These are phyloP conservation scores for Paramicrosporidium saccamoebae DNA, from an alignment of 371 early-diverging fungal genomes.

Conservation along the genomic window DNA sequence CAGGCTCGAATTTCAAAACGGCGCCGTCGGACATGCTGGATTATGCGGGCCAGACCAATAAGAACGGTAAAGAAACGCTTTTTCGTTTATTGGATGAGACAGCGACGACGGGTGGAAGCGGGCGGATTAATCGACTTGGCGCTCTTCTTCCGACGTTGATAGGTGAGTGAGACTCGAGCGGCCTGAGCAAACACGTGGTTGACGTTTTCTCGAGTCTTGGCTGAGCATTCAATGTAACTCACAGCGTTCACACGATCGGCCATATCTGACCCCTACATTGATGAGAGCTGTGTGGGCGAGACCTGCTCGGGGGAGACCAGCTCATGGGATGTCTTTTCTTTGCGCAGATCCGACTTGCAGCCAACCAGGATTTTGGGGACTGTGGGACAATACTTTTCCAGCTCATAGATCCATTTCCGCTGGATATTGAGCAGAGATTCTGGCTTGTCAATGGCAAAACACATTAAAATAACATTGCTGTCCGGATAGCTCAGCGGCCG, in stretches of 20 bases:
- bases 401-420: slow-evolving; percentile 78
- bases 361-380: slow-evolving; percentile 62
- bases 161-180: slow-evolving; percentile 57
- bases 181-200: slow-evolving; percentile 75
- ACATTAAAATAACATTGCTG: slow-evolving; percentile 81
- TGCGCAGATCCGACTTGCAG: slow-evolving; percentile 65
- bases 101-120: too few relatives aligned
- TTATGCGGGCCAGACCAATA: too few relatives aligned
- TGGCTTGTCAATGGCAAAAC: slow-evolving; percentile 66
- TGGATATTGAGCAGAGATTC: slow-evolving; percentile 79
- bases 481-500: slow-evolving; percentile 88
- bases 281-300: slow-evolving; percentile 1
- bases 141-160: too few relatives aligned
- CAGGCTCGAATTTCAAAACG: too few relatives aligned
- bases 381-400: slow-evolving; percentile 51
- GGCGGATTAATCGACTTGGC: too few relatives aligned
- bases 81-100: too few relatives aligned
- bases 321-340: slow-evolving; percentile 34
- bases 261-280: slow-evolving; percentile 18
- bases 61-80: too few relatives aligned
- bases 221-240: slow-evolving; percentile 80
- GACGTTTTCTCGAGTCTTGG: slow-evolving; percentile 63
- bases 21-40: too few relatives aligned
- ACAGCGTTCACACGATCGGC: slow-evolving; percentile 51
- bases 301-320: slow-evolving; percentile 31